Conservation (phyloP, 805 yeast genomes). For the Pichia paraexigua region DNA sequence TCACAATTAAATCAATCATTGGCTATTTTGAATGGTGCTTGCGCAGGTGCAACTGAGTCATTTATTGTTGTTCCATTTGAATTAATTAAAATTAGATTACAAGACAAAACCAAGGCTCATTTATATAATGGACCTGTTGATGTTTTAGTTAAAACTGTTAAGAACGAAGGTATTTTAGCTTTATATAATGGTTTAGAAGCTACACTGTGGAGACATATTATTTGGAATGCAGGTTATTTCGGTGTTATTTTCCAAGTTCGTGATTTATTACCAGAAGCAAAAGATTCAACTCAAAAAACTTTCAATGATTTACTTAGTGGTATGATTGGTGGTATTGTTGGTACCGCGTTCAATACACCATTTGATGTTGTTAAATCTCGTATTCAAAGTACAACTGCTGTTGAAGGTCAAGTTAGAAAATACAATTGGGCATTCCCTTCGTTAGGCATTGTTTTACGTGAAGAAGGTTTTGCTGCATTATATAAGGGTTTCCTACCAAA, state of each 20-base stretch:
- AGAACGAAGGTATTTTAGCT: constrained; percentile 71
- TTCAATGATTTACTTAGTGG: constrained; percentile 87
- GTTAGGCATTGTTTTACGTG: constrained; percentile 62
- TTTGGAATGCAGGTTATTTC: constrained; percentile 98
- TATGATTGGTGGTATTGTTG: constrained; percentile 92
- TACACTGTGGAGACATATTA: constrained; percentile 92
- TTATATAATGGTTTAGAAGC: constrained; percentile 93
- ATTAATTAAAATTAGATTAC: constrained; percentile 88
- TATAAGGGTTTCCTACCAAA: constrained; percentile 97
- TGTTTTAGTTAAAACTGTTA: constrained; percentile 65
- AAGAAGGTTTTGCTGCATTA: constrained; percentile 87
- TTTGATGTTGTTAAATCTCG: constrained; percentile 96
- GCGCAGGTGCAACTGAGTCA: constrained; percentile 96
- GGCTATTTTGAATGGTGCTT: constrained; percentile 90
- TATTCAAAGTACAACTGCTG: constrained; percentile 67
- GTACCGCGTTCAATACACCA: constrained; percentile 93
- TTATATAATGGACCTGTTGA: constrained; percentile 73
- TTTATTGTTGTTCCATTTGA: constrained; percentile 98
- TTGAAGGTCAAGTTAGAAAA: constrained; percentile 71
- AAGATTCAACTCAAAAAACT: constrained; percentile 64
- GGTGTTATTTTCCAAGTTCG: constrained; percentile 90
- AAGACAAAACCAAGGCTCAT: constrained; percentile 61
- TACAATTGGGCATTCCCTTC: constrained; percentile 92
- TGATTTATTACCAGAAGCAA: constrained; percentile 68
- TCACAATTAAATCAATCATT: constrained; percentile 67